A percentile compares a stretch with the other conserved stretches of the same genome.
These are phyloP conservation scores for Didymella pomorum DNA, from an alignment of 2,329 filamentous ascomycete species.

Conservation along the genomic window DNA sequence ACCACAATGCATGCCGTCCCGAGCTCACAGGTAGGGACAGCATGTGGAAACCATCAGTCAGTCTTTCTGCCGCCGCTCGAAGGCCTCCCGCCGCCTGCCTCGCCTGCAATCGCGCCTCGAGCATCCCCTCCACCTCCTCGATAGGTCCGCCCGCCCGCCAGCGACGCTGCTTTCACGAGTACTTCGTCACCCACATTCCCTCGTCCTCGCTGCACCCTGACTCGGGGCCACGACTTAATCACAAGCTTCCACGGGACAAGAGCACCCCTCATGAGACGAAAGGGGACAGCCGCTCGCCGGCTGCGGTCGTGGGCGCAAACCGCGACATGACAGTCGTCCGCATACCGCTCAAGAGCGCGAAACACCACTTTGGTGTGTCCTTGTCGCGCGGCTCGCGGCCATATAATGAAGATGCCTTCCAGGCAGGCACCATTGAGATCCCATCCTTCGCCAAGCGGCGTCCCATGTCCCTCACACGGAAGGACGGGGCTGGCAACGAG, in stretches of 20 bases:
- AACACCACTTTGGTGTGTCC: constrained; percentile 90
- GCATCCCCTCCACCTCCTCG: constrained; percentile 16
- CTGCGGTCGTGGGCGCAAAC: constrained; percentile 48
- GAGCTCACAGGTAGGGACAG: constrained; percentile 36
- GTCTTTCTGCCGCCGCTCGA: constrained; percentile 36
- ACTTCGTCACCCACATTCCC: constrained; percentile 95
- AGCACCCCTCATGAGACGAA: constrained; percentile 75
- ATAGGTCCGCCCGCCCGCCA: constrained; percentile 29
- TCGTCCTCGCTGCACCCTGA: constrained; percentile 93
- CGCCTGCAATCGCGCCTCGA: constrained; percentile 18
- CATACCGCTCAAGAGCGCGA: constrained; percentile 90
- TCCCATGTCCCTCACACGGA: constrained; percentile 68
- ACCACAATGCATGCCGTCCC: constrained; percentile 46
- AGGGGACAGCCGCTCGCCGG: constrained; percentile 46
- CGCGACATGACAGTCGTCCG: constrained; percentile 91
- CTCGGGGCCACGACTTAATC: constrained; percentile 72
- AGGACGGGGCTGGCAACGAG: constrained; percentile 56
- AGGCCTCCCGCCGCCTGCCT: constrained; percentile 33
- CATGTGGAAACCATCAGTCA: constrained; percentile 50
- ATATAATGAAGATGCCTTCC: constrained; percentile 93
- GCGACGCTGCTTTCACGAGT: constrained; percentile 77
- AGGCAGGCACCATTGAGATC: constrained; percentile 91
- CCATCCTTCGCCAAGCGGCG: constrained; percentile 89
- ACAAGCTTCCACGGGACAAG: constrained; percentile 85
- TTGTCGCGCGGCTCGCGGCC: constrained; percentile 81